phyloP scores from a whole-genome alignment of 352 stramenopile genomes.

The Phytopythium ostracodes region DNA sequence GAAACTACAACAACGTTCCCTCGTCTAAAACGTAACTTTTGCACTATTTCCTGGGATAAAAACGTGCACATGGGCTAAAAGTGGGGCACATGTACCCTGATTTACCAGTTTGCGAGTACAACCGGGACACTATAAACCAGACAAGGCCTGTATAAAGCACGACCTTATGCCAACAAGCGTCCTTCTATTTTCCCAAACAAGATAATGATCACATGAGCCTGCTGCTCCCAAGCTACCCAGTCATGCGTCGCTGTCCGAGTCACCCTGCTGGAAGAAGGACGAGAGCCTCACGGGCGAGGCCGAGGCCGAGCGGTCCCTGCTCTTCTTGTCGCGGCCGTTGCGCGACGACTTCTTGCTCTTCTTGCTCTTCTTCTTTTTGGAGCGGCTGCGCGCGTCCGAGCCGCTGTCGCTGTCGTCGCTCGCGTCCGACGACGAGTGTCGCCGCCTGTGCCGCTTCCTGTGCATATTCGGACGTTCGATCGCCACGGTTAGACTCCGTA shows the following conservation, averaged over 20 bases:
- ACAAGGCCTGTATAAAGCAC: no score
- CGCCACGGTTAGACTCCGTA: no score
- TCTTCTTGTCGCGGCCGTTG: constrained; percentile 29
- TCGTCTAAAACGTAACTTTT: not conserved
- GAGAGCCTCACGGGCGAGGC: constrained; percentile 79
- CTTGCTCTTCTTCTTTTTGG: constrained; percentile 21
- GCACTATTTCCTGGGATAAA: not conserved
- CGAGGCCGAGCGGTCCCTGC: constrained; percentile 28
- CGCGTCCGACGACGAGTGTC: constrained; percentile 44
- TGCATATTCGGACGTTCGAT: not conserved
- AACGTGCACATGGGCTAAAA: not conserved
- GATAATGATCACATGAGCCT: no score
- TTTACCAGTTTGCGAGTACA: no score
- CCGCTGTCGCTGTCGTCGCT: constrained; percentile 13
- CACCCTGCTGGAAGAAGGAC: constrained; percentile 85
- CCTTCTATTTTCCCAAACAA: not conserved
- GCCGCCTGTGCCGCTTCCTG: constrained; percentile 61
- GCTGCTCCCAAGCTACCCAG: no score
- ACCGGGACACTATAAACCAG: no score
- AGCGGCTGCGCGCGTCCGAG: constrained; percentile 22
- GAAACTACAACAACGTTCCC: not conserved
- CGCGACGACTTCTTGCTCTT: constrained; percentile 38
- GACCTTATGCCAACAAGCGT: no score
- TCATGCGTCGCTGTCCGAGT: constrained; percentile 16
- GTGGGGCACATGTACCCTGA: no score